Evolutionary conservation across 495 filamentous ascomycete species (phyloP), one percentile per base, ranked within the genome.

Genomic region (Aspergillus taichungensis): DNA sequence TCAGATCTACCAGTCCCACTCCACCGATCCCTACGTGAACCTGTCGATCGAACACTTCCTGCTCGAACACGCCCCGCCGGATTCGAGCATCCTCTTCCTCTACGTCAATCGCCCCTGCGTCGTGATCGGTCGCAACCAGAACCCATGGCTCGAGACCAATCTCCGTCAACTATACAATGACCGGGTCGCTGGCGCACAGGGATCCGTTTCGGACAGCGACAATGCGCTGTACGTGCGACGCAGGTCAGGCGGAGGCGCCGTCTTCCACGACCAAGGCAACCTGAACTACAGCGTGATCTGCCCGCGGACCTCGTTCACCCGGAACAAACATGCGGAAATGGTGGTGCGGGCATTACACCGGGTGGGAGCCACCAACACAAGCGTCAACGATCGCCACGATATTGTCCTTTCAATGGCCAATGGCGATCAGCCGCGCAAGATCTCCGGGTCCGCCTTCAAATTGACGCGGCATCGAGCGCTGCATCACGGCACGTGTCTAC

Each of bases 21-120:
- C 73, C 45, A 64, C 64, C 13, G 77, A 89, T 57, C 89, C 94
- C n/a, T 87, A 83, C 64, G 63, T 94, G 46, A 98, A 98, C 67
- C 85, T 98, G 41, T 85, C 88, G n/a, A 84, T 95, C 57, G 92
- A 98, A 68, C 85, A 96, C 61, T 82, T 85, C 63, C 80, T 98
- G 5, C 79, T 97, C 1, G 76, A 83, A 43, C 77, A 82, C 33
- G 76, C 85, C 0, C 75, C 80, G 0, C 65, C 77, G 5, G 73
- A 83, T 50, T 89, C 88, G 5, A 79, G 74, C 34, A 60, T 95
- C 30, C 75, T 96, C 0, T 89, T 96, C 47, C 73, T 97, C 12
- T 98, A 97, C 66, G 71, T 77, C 47, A 97, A 98, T 63, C 66
- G 72, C 9, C 88, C 91, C 6, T 84, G 85, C 62, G 74, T 98